Base-by-base conservation (phyloP, 2,329 filamentous ascomycete species). In the Pseudocercospora fuligena region DNA sequence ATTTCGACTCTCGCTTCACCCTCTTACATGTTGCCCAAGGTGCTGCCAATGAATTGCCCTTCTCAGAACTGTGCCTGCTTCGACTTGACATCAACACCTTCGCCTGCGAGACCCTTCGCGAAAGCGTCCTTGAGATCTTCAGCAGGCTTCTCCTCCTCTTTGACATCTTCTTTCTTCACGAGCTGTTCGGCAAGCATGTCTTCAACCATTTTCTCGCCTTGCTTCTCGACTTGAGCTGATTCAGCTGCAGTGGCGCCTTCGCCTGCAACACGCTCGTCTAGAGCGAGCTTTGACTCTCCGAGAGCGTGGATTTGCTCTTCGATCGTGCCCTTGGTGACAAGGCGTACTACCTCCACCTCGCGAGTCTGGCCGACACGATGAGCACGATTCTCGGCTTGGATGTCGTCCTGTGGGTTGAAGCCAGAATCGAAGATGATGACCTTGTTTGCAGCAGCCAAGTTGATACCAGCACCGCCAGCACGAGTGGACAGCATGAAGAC, bases 351-450 rank as follows among this genome's bases (percentile, higher is more conserved):
- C 77, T 99, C 94, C 1, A 99, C 95, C 40, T 94, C 91, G 16
- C 92, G 85, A 31, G 88, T 94, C 82, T 99, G 95, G 0, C 95
- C 95, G 8, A 99, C 92, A 14, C 95, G 90, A 80, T 99, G 95
- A 0, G 95, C 95, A 19, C 95, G 90, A 78, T 99, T 98, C 83
- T 98, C 95, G 0, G 95, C 95, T 78, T 99, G 95, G n/a, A 97
- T 89, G 76, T 99, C 95, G 73, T 98, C 94, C 77, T 99, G 95
- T 0, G 95, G 95, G 73, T 99, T 99, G 82, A 97, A 97, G n/a
- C 90, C 92, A 70, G 92, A 91, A 79, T 99, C 95, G 78, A 98
- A 97, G 75, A 99, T 95, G 79, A 99, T 88, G 73, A 99, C 94
- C 80, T 97, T 98, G 83, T 98, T 98, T 4, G 95, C 95, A 40